phyloP scores from a whole-genome alignment of 805 yeast species.

The Teunomyces funiuensis region DNA sequence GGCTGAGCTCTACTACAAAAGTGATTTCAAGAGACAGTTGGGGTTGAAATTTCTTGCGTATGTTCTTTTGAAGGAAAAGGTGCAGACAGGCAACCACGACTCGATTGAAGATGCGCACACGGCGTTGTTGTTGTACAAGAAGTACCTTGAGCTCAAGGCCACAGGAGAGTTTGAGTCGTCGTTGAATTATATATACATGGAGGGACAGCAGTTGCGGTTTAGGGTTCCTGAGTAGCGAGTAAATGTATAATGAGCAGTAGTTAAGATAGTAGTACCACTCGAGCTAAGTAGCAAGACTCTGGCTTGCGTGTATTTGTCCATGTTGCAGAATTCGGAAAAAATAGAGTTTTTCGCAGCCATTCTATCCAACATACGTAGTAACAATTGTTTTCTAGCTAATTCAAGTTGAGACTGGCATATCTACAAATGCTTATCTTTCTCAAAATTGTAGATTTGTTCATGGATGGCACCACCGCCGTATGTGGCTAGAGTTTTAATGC shows the following conservation, averaged over 20 bases:
- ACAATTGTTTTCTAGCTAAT: too few species aligned
- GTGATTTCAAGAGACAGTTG: slow-evolving; percentile 71
- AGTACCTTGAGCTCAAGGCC: slow-evolving; percentile 61
- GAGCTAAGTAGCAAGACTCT: too few species aligned
- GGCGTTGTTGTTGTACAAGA: slow-evolving; percentile 75
- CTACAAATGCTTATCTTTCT: too few species aligned
- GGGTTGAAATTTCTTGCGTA: slow-evolving; percentile 87
- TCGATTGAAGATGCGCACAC: slow-evolving; percentile 94
- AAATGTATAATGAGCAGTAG: neutral
- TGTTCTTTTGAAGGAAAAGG: slow-evolving; percentile 67
- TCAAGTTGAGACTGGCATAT: too few species aligned
- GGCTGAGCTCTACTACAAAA: slow-evolving; percentile 70
- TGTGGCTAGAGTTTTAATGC: too few species aligned
- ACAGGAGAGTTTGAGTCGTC: slow-evolving; percentile 60
- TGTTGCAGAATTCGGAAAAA: too few species aligned
- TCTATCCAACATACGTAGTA: too few species aligned
- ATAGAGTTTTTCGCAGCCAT: too few species aligned
- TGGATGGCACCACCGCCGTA: too few species aligned
- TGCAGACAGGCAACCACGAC: slow-evolving; percentile 93
- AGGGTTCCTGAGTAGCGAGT: slow-evolving; percentile 42
- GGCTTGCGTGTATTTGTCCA: too few species aligned
- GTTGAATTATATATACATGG: slow-evolving; percentile 66
- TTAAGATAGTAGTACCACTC: too few species aligned
- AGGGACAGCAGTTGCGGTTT: slow-evolving; percentile 60
- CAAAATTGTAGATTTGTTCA: too few species aligned